These are phyloP conservation scores for Zygosaccharomyces rouxii DNA, from an alignment of 805 yeast genomes.

Conservation along the genomic window DNA sequence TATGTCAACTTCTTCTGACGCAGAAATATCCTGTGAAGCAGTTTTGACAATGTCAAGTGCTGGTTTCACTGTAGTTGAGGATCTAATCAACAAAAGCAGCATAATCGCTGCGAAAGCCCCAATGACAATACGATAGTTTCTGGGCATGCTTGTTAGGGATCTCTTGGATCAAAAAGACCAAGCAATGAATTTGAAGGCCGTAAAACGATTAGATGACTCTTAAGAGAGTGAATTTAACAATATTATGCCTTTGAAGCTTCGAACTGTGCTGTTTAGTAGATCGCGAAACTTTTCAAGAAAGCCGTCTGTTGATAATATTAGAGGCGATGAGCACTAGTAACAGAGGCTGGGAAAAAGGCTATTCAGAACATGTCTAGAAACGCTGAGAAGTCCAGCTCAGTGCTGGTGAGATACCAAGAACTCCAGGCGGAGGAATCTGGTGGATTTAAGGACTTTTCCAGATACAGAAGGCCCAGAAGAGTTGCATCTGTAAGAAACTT, in stretches of 20 bases:
- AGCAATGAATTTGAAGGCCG: not conserved
- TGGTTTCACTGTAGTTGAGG: slow-evolving; percentile 35
- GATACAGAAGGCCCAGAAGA: slow-evolving; percentile 56
- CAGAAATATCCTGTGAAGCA: slow-evolving; percentile 15
- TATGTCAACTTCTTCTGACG: slow-evolving; percentile 18
- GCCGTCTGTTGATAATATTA: not conserved
- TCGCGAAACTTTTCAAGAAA: slow-evolving; percentile 1
- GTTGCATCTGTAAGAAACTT: slow-evolving; percentile 50
- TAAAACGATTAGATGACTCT: not conserved
- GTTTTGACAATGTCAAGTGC: slow-evolving; percentile 18
- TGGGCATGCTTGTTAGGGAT: slow-evolving; percentile 9
- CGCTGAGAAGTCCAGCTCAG: slow-evolving; percentile 69
- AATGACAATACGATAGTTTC: slow-evolving; percentile 48
- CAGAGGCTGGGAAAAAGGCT: not conserved
- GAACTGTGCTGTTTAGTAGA: not conserved
- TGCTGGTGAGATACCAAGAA: slow-evolving; percentile 60
- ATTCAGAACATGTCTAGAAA: slow-evolving; percentile 62
- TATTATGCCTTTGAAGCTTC: not conserved
- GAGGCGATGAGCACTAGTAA: slow-evolving; percentile 3
- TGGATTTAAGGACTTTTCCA: slow-evolving; percentile 55
- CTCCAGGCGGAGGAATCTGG: slow-evolving; percentile 50
- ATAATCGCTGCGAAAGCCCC: slow-evolving; percentile 49
- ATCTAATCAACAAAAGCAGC: slow-evolving; percentile 46
- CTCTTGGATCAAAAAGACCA: not conserved
- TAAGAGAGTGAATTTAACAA: not conserved